Evolutionary conservation across 495 filamentous ascomycete species (phyloP).

Genomic region (Daldinia decipiens): DNA sequence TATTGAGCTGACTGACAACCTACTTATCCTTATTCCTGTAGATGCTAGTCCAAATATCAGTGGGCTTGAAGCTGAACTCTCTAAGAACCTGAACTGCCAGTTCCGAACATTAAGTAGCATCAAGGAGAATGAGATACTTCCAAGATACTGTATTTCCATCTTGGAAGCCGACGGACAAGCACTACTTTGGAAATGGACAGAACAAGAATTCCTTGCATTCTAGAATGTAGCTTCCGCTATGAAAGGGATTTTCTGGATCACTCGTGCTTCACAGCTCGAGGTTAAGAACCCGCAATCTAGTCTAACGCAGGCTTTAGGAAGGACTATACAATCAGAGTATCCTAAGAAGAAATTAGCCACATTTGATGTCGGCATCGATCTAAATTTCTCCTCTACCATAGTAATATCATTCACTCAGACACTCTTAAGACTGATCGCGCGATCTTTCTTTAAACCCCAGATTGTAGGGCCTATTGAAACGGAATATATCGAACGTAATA

Average conservation of each 20-base stretch:
- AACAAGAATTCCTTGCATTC: constrained; percentile 36
- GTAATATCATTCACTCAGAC: constrained; percentile 31
- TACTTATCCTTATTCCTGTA: constrained; percentile 32
- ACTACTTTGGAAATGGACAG: constrained; percentile 42
- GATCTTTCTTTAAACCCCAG: constrained; percentile 60
- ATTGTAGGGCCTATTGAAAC: constrained; percentile 28
- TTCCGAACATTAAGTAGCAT: constrained; percentile 32
- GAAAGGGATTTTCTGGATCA: constrained; percentile 46
- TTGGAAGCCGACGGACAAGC: constrained; percentile 34
- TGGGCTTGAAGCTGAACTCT: constrained; percentile 8
- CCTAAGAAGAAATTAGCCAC: constrained; percentile 40
- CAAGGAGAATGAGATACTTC: constrained; percentile 8
- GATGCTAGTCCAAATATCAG: not conserved
- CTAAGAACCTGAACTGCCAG: constrained; percentile 12
- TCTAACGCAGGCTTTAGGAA: constrained; percentile 39
- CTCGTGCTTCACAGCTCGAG: constrained; percentile 40
- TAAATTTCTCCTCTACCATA: not conserved
- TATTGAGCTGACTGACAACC: not conserved
- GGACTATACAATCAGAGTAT: constrained; percentile 48
- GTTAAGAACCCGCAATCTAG: constrained; percentile 33
- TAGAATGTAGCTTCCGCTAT: constrained; percentile 21
- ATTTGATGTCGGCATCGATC: constrained; percentile 36
- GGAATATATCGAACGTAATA: constrained; percentile 43
- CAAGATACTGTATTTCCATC: constrained; percentile 42
- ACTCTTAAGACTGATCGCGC: constrained; percentile 64